Base-by-base conservation (phyloP, 805 yeast species). In the Spathaspora boniae region DNA sequence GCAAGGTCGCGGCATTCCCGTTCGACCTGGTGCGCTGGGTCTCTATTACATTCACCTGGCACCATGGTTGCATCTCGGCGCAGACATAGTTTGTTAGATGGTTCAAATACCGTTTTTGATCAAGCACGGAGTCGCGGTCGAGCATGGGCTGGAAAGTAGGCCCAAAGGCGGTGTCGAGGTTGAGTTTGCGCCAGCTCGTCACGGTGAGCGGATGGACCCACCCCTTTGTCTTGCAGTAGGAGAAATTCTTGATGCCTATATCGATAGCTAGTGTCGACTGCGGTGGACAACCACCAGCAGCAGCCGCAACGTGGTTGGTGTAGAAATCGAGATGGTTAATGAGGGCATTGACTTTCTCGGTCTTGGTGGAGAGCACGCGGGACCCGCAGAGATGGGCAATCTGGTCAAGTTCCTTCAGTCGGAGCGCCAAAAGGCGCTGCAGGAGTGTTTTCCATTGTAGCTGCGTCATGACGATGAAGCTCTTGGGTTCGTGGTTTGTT, bases 211-310 rank as follows among this genome's bases (percentile, higher is more conserved):
- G 38, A 5, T 15, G 6, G 6, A 20, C 21, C 15, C 21, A 26
- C 6, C 18, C 32, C 9, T 23, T 18, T 33, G 30, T 45, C 28
- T 36, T 54, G 45, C 71, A 65, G 38, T 56, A 64, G 6, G 69
- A 55, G 40, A 67, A 64, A 49, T 67, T 65, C 46, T 64, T 65
- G 37, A 66, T 42, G 5, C 73, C 73, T 9, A 67, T 55, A 40
- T 67, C 73, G 6, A 67, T 50, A 16, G 68, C 51, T 3, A 63
- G 37, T 2, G 54, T 36, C 22, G 28, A 28, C 11, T 12, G 12
- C 6, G 26, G 17, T 14, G 19, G n/a, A n/a, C n/a, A n/a, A n/a
- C n/a, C n/a, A n/a, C n/a, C n/a, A n/a, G n/a, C n/a, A n/a, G n/a
- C n/a, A n/a, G n/a, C n/a, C n/a, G n/a, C n/a, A n/a, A n/a, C n/a